Base-by-base conservation (phyloP, 345 rosid species). In the Cardiospermum halicacabum region DNA sequence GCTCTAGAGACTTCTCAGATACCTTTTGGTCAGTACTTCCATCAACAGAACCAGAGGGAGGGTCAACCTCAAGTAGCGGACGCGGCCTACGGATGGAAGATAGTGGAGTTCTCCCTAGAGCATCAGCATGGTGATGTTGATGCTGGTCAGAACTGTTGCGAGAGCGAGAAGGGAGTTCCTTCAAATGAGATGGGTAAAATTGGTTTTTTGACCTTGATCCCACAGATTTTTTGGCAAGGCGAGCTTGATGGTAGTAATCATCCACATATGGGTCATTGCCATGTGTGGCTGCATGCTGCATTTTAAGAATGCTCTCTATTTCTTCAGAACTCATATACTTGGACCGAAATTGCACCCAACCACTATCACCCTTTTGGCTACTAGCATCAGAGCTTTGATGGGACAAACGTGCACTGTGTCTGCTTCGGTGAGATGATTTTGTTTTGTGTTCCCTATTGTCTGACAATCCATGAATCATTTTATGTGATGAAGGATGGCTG, bases 201-300 rank as follows among this genome's bases (percentile, higher is more conserved):
- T 77, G 86, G 39, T 67, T 64, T 76, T 84, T 87, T 7, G 39
- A 15, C 75, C 90, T 81, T n/a, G 94, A 74, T 51, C 89, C 96
- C 0, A 80, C 3, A 22, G 85, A 76, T 37, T 70, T 84, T 69
- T 83, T 85, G 2, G 87, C 86, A 67, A 94, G 93, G 50, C 84
- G 73, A 71, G 99, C 99, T 80, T 89, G 99, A 68, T 89, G 96
- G 74, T 94, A 94, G 68, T 94, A 94, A 78, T 94, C 99, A 77
- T 91, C 91, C 21, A 89, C 60, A 47, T 94, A 94, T 3, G 91
- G 93, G 64, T 91, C 97, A 60, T 68, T 91, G 68, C 86, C 76
- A 78, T 94, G 96, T 0, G 89, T 81, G 25, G 91, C 80, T 10
- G 91, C 84, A 74, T 87, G 97, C 85, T 94, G 99, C 96, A 94